Evolutionary conservation across 208 protist species (phyloP), one percentile per base, ranked within the genome.

Genomic region (Trypanosoma caninum): DNA sequence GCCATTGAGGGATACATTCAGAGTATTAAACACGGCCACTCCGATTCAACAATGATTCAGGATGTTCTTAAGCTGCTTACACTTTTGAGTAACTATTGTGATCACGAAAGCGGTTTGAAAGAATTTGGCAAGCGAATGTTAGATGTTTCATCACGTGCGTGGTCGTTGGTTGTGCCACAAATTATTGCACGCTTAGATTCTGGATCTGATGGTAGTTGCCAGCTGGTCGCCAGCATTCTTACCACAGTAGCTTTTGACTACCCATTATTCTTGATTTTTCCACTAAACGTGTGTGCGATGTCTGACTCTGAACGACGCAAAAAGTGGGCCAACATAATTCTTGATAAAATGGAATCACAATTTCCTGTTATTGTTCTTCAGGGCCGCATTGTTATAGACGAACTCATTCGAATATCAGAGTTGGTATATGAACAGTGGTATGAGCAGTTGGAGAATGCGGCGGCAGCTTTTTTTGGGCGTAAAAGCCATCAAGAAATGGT

Each of bases 61-160:
- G 98, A 99, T 75, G 96, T 98, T 35, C 83, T 99, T n/a, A 92
- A 98, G 52, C 75, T 99, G 13, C 82, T 99, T 23, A 98, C 97
- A 23, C 71, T 99, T 10, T 98, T 96, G 93, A 99, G 98, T 68
- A 84, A 88, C 25, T 79, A 98, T 59, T 91, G 86, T 59, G 81
- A 93, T 63, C 44, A 59, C 14, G 75, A 88, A 23, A 41, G 72
- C 31, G 86, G 88, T 16, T 75, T 91, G 44, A 75, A 76, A n/a
- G 89, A 89, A 33, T 71, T 99, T 3, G 65, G 75, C 23, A 75
- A 92, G 35, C 95, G 96, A 35, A 95, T 99, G 35, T 65, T 92
- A 42, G 93, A 91, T 2, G 84, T 99, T 5, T 74, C 83, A 14
- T 87, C 98, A 35, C 90, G 97, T 31, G 98, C 98, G 31, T 99